These are phyloP conservation scores for Eucalyptus decipiens DNA, from an alignment of 345 rosid genomes.

Conservation along the genomic window DNA sequence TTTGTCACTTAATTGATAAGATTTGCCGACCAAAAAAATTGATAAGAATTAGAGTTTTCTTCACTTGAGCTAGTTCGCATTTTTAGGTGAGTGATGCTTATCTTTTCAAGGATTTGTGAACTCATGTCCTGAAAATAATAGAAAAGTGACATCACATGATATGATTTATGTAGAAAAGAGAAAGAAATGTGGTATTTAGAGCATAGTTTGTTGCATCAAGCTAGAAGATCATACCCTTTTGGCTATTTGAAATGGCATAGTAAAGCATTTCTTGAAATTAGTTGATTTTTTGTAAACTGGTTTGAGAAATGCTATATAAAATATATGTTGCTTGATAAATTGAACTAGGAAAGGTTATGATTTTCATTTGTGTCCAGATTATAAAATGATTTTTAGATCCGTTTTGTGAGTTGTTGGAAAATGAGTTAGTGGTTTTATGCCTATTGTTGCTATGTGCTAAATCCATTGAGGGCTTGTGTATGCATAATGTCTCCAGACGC, in stretches of 20 bases:
- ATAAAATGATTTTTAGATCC: neutral
- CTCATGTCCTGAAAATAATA: neutral
- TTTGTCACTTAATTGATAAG: neutral
- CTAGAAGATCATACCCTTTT: neutral
- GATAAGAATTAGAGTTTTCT: neutral
- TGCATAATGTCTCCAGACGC: neutral
- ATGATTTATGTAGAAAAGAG: neutral
- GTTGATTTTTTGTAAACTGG: neutral
- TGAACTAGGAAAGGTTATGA: neutral
- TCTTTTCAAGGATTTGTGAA: neutral
- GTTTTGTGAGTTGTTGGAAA: neutral
- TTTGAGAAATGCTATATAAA: neutral
- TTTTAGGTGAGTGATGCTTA: neutral
- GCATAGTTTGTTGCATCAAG: neutral
- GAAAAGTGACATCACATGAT: neutral
- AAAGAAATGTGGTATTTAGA: neutral
- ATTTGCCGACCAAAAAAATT: neutral
- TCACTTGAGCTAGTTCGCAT: neutral
- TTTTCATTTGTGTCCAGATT: neutral
- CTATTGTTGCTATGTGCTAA: neutral
- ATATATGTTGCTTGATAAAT: neutral
- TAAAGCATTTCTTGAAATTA: neutral
- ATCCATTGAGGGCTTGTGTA: neutral
- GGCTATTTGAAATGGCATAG: neutral
- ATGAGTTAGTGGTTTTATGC: neutral